A percentile compares a stretch with the other conserved stretches of the same genome.
Evolutionary conservation across 441 rosid genomes (phyloP).

Genomic region (Hura crepitans): DNA sequence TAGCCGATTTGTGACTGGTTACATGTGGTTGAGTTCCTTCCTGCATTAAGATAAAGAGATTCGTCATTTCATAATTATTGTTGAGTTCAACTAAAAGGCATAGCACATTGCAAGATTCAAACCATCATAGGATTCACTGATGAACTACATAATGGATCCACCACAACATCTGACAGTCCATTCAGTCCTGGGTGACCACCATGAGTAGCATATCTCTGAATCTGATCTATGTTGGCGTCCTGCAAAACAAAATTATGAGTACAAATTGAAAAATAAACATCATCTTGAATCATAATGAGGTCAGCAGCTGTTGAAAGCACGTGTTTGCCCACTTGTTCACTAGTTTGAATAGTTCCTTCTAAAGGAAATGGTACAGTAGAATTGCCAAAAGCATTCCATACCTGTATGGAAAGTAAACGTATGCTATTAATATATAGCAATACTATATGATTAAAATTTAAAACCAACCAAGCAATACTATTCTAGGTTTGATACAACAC

Average conservation of each 20-base stretch:
- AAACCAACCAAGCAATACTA: neutral
- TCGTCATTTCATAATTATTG: constrained; percentile 5
- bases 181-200: constrained; percentile 31
- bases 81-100: constrained; percentile 12
- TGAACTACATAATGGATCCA: constrained; percentile 37
- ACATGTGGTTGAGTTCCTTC: constrained; percentile 40
- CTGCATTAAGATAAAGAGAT: constrained; percentile 30
- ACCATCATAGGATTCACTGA: constrained; percentile 38
- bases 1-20: constrained; percentile 50
- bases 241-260: constrained; percentile 31
- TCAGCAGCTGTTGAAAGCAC: constrained; percentile 33
- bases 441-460: neutral
- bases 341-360: constrained; percentile 31
- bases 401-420: constrained; percentile 38
- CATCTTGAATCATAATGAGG: constrained; percentile 14
- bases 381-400: constrained; percentile 68
- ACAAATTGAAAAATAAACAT: constrained; percentile 22
- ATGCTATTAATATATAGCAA: neutral
- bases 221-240: constrained; percentile 35
- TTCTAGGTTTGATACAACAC: neutral
- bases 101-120: constrained; percentile 29
- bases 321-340: constrained; percentile 32
- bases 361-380: constrained; percentile 35
- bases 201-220: constrained; percentile 28
- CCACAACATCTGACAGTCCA: constrained; percentile 30